Conservation (phyloP, 1,284 basidiomycete genomes). For the Ceratobasidium sp. region DNA sequence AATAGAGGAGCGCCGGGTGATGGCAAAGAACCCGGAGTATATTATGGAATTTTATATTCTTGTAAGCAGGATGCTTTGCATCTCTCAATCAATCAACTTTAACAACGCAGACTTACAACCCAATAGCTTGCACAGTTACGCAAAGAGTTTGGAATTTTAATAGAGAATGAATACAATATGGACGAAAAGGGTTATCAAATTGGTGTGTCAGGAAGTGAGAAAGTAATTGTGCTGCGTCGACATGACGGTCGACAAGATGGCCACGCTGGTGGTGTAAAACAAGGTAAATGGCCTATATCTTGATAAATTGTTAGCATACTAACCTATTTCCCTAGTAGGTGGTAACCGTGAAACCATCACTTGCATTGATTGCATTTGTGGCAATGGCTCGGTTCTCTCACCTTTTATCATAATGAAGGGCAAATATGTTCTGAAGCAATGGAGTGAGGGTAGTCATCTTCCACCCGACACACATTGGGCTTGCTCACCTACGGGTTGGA, state of each 20-base stretch:
- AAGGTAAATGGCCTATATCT: slow-evolving; percentile 48
- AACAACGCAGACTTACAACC: too few species aligned
- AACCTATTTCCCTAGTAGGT: background rate
- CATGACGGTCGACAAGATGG: background rate
- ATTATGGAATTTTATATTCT: too few species aligned
- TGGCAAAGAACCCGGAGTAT: too few species aligned
- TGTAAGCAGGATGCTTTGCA: too few species aligned
- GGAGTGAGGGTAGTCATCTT: background rate
- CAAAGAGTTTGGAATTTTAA: too few species aligned
- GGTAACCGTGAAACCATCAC: slow-evolving; percentile 14
- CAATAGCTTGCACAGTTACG: too few species aligned
- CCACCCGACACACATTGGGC: slow-evolving; percentile 9
- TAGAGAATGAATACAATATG: too few species aligned
- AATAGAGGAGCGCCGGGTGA: too few species aligned
- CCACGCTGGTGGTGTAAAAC: background rate
- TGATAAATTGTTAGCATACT: slow-evolving; percentile 43
- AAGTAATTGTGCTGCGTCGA: background rate
- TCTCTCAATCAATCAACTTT: too few species aligned
- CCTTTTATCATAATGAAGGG: slow-evolving; percentile 27
- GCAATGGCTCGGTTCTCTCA: background rate
- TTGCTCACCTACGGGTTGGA: slow-evolving; percentile 57
- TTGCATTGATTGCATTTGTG: background rate
- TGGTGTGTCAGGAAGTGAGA: background rate
- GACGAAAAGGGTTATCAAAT: too few species aligned
- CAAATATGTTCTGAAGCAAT: slow-evolving; percentile 1